Conservation (phyloP, 495 filamentous ascomycete species). For the Friedmanniomyces simplex region DNA sequence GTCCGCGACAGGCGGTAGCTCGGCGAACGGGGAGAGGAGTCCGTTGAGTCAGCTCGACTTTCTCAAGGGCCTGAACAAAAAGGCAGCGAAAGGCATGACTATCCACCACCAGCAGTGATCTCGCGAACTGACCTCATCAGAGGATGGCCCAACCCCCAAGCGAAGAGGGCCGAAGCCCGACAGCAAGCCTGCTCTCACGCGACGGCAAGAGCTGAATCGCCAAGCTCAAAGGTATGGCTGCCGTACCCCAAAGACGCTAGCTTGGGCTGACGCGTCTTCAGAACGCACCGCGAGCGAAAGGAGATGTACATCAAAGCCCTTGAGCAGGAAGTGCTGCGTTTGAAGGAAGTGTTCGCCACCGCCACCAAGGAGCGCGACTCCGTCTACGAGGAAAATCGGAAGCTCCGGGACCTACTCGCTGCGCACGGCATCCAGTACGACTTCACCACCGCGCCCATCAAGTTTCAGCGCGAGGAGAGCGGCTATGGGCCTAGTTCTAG, state of each 20-base stretch:
- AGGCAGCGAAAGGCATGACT: conserved; percentile 42
- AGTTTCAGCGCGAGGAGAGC: conserved; percentile 22
- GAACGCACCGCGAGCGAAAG: conserved; percentile 94
- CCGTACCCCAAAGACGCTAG: background rate
- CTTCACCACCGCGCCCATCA: conserved; percentile 16
- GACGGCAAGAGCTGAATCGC: conserved; percentile 86
- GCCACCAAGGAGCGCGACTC: conserved; percentile 55
- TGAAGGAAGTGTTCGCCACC: conserved; percentile 52
- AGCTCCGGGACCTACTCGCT: conserved; percentile 62
- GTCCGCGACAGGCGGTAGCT: background rate
- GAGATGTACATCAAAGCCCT: conserved; percentile 91
- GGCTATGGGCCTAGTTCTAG: conserved; percentile 30
- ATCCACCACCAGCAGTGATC: background rate
- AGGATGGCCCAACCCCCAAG: conserved; percentile 80
- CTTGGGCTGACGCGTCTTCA: conserved; percentile 23
- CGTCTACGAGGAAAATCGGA: conserved; percentile 62
- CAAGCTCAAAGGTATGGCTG: conserved; percentile 78
- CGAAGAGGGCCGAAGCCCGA: conserved; percentile 91
- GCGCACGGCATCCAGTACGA: conserved; percentile 58
- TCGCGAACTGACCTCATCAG: background rate
- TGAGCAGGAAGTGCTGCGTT: conserved; percentile 75
- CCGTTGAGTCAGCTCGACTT: conserved; percentile 44
- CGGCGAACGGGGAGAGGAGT: conserved; percentile 2
- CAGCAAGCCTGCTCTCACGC: conserved; percentile 87
- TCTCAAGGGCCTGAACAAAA: conserved; percentile 52